These are phyloP conservation scores for Cyphellophora europaea DNA, from an alignment of 2,329 filamentous ascomycete species.

Conservation along the genomic window DNA sequence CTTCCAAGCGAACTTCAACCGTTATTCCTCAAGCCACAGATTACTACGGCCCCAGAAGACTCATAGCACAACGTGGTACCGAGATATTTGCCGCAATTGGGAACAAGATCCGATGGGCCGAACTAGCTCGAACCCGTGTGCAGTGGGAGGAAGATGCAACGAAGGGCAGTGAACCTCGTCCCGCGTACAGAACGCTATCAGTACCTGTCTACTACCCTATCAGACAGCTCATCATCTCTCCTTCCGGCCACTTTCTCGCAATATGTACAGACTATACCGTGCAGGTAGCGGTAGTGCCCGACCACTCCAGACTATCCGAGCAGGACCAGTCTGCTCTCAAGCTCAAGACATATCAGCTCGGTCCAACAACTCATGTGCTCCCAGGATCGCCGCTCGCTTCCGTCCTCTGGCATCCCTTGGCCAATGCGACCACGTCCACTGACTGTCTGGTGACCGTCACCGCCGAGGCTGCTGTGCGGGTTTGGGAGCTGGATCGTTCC, in stretches of 20 bases:
- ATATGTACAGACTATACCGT: constrained; percentile 81
- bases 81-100: constrained; percentile 85
- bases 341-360: constrained; percentile 81
- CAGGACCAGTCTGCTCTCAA: constrained; percentile 61
- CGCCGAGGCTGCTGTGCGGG: constrained; percentile 72
- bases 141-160: constrained; percentile 33
- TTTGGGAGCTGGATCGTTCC: constrained; percentile 82
- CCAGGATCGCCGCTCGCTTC: constrained; percentile 73
- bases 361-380: constrained; percentile 82
- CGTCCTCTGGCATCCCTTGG: constrained; percentile 85
- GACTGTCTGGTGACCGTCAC: constrained; percentile 82
- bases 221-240: constrained; percentile 75
- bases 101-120: constrained; percentile 85
- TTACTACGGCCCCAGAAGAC: constrained; percentile 39
- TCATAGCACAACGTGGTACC: constrained; percentile 70
- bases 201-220: constrained; percentile 74
- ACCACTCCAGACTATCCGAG: constrained; percentile 64
- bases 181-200: constrained; percentile 55
- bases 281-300: constrained; percentile 77
- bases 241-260: constrained; percentile 66
- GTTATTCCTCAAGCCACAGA: constrained; percentile 22
- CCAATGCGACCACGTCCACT: constrained; percentile 54
- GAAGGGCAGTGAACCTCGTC: not conserved
- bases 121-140: constrained; percentile 71
- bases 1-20: constrained; percentile 20